phyloP scores from a whole-genome alignment of 2,329 filamentous ascomycete species.

The Fusarium liriodendri region DNA sequence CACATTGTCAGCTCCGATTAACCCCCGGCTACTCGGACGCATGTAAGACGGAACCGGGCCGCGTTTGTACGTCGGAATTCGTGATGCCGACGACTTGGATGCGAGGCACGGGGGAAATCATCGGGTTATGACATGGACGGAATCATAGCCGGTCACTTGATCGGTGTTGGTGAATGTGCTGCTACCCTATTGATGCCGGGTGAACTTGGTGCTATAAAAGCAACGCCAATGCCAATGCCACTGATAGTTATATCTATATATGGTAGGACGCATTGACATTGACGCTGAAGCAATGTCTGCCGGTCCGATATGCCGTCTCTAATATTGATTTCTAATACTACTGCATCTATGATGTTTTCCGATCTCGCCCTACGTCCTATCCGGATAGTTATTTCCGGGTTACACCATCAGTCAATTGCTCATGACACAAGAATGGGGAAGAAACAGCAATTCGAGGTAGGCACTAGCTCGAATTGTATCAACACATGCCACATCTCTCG shows the following conservation, averaged over 20 bases:
- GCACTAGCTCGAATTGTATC: neutral
- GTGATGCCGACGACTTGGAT: neutral
- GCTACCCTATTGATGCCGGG: neutral
- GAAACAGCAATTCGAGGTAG: neutral
- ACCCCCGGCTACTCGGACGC: constrained; percentile 22
- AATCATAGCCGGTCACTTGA: neutral
- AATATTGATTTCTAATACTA: neutral
- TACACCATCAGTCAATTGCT: neutral
- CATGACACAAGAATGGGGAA: neutral
- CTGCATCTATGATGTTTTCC: neutral
- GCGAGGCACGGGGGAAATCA: neutral
- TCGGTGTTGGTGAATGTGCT: neutral
- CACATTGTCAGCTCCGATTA: constrained; percentile 11
- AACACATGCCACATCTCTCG: neutral
- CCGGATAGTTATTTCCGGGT: neutral
- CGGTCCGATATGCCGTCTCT: neutral
- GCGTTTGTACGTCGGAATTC: constrained; percentile 4
- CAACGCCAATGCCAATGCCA: neutral
- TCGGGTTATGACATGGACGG: neutral
- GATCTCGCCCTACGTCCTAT: neutral
- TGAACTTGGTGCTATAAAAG: neutral
- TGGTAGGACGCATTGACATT: neutral
- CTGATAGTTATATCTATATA: neutral
- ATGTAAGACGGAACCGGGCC: constrained; percentile 30
- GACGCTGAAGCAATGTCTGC: neutral